A percentile compares a stretch with the other conserved stretches of the same genome.
Conservation (phyloP, 2,329 filamentous ascomycete genomes). For the Colletotrichum sp. region DNA sequence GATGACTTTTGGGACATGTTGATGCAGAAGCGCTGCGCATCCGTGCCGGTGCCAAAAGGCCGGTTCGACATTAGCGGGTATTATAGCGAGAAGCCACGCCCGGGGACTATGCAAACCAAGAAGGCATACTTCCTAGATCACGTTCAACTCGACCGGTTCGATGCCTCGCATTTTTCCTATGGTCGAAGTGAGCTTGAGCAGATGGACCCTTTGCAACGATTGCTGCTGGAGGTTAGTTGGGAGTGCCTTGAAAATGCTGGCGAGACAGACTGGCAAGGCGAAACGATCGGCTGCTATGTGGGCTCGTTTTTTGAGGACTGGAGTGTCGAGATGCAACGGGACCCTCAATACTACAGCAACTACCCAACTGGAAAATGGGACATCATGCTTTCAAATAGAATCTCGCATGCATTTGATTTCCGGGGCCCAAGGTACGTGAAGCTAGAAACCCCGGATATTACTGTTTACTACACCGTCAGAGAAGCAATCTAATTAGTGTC, state of each 20-base stretch:
- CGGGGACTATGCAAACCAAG: background rate
- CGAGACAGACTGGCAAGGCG: slow-evolving; percentile 27
- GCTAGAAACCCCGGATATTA: background rate
- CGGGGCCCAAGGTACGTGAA: background rate
- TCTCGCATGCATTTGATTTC: slow-evolving; percentile 22
- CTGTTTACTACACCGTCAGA: background rate
- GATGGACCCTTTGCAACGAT: slow-evolving; percentile 35
- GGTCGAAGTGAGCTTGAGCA: background rate
- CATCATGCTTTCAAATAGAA: slow-evolving; percentile 25
- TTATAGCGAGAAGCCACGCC: background rate
- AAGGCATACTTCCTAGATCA: background rate
- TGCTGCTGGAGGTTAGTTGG: slow-evolving; percentile 33
- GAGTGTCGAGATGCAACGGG: slow-evolving; percentile 19
- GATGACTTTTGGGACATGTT: background rate
- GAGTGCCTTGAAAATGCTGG: slow-evolving; percentile 35
- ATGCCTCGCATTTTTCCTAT: background rate
- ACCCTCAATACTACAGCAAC: background rate
- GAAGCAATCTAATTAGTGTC: background rate
- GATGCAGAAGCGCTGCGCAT: background rate
- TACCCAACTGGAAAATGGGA: slow-evolving; percentile 22
- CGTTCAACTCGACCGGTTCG: background rate
- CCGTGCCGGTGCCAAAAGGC: background rate
- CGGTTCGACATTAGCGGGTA: background rate
- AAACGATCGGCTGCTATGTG: slow-evolving; percentile 30
- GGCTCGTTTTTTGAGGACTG: slow-evolving; percentile 31